Conservation (phyloP, 1,284 basidiomycete genomes). For the Papiliotrema terrestris region DNA sequence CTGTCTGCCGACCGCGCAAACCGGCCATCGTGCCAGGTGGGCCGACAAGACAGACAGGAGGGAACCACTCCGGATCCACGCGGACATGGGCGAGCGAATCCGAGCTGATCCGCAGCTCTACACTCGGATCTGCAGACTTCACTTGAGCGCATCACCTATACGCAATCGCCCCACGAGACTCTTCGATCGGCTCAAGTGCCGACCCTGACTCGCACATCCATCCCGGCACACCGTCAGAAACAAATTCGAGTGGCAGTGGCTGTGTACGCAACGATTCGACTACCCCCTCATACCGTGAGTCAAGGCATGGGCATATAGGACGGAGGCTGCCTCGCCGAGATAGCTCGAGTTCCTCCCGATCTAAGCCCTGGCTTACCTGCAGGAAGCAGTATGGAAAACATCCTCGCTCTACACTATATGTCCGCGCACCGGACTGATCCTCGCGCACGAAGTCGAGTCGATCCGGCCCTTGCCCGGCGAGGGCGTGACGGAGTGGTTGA, state of each 20-base stretch:
- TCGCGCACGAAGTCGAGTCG: conserved; percentile 47
- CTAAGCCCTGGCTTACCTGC: not conserved
- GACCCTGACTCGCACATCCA: conserved; percentile 3
- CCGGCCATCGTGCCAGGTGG: too few relatives aligned
- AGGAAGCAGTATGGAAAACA: conserved; percentile 44
- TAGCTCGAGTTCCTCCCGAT: not conserved
- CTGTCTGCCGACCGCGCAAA: too few relatives aligned
- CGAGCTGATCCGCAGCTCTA: conserved; percentile 29
- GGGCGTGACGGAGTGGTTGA: conserved; percentile 47
- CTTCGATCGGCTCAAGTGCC: too few relatives aligned
- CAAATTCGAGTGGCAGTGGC: conserved; percentile 44
- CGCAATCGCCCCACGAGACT: conserved; percentile 18
- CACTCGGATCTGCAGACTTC: conserved; percentile 38
- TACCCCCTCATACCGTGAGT: conserved; percentile 41
- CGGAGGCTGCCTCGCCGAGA: too few relatives aligned
- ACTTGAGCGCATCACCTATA: conserved; percentile 43
- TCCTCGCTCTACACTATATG: conserved; percentile 49
- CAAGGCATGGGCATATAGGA: not conserved
- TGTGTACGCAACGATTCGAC: conserved; percentile 36
- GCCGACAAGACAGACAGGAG: too few relatives aligned
- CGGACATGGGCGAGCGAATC: too few relatives aligned
- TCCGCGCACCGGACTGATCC: conserved; percentile 46
- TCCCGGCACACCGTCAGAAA: conserved; percentile 31
- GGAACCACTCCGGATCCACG: too few relatives aligned
- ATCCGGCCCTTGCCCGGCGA: conserved; percentile 49